Conservation (phyloP, 2,329 filamentous ascomycete species). For the Colletotrichum tofieldiae region DNA sequence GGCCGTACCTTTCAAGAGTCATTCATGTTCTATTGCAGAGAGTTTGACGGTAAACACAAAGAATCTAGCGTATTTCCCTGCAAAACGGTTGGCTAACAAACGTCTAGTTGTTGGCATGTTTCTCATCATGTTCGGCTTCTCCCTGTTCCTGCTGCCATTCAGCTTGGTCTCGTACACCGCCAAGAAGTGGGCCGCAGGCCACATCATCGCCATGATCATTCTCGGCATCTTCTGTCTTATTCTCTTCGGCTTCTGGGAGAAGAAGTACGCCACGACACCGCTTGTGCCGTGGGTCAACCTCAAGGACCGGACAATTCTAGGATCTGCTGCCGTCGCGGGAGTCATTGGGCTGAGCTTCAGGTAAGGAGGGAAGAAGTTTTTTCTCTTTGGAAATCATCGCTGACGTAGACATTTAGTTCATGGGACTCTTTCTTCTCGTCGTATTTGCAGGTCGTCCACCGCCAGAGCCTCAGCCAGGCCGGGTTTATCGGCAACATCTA, state of each 20-base stretch:
- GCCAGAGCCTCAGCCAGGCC: too few relatives aligned
- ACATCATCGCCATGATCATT: constrained; percentile 61
- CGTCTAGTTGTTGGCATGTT: constrained; percentile 61
- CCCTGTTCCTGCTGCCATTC: constrained; percentile 71
- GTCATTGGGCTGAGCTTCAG: too few relatives aligned
- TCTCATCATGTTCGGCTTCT: constrained; percentile 64
- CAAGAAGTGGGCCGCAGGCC: constrained; percentile 57
- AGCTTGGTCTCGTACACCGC: constrained; percentile 64
- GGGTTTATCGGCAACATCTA: too few relatives aligned
- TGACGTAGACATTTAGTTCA: too few relatives aligned
- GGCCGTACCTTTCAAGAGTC: too few relatives aligned
- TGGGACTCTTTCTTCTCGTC: too few relatives aligned
- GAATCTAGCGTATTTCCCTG: constrained; percentile 13
- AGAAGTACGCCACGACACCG: constrained; percentile 62
- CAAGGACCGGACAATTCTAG: constrained; percentile 47
- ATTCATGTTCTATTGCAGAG: too few relatives aligned
- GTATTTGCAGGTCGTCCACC: too few relatives aligned
- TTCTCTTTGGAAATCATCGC: too few relatives aligned
- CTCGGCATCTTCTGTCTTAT: constrained; percentile 34
- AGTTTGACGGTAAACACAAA: too few relatives aligned
- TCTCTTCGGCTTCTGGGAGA: constrained; percentile 49
- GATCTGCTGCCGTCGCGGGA: too few relatives aligned
- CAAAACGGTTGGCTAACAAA: constrained; percentile 40
- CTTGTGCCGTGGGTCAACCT: constrained; percentile 62
- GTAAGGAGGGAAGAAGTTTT: too few relatives aligned